Evolutionary conservation across 257 asterid species (phyloP).

Genomic region (Euphrasia confusa): DNA sequence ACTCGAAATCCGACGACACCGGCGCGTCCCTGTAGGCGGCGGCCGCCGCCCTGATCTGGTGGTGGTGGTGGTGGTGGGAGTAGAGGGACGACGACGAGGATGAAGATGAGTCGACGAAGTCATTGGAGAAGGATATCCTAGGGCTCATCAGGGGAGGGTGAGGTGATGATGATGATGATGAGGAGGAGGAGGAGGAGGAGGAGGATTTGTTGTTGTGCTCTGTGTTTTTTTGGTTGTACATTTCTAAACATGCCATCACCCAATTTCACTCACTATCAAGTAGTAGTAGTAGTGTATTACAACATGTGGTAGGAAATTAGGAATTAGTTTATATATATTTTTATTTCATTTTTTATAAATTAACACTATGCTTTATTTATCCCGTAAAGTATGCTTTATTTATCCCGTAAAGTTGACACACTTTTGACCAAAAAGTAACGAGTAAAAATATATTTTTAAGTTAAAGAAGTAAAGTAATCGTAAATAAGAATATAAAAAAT

Average conservation of each 20-base stretch:
- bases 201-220: slow-evolving; percentile 27
- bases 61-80: slow-evolving; percentile 10
- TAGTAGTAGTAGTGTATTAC: too few species aligned
- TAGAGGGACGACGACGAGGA: neutral
- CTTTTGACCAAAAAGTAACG: too few species aligned
- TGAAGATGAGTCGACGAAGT: slow-evolving; percentile 38
- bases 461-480: too few species aligned
- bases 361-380: too few species aligned
- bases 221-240: slow-evolving; percentile 72
- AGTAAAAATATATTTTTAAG: too few species aligned
- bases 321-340: too few species aligned
- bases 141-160: slow-evolving; percentile 48
- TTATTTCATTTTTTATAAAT: slow-evolving; percentile 15
- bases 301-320: neutral
- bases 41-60: slow-evolving; percentile 20
- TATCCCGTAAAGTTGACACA: too few species aligned
- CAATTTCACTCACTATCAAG: neutral
- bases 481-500: too few species aligned
- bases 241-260: slow-evolving; percentile 63
- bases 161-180: too few species aligned
- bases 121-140: slow-evolving; percentile 87
- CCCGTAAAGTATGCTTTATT: too few species aligned
- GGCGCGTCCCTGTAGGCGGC: slow-evolving; percentile 63
- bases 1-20: slow-evolving; percentile 83
- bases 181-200: slow-evolving; percentile 31